Conservation (phyloP, 345 rosid genomes). For the Dovyalis caffra region DNA sequence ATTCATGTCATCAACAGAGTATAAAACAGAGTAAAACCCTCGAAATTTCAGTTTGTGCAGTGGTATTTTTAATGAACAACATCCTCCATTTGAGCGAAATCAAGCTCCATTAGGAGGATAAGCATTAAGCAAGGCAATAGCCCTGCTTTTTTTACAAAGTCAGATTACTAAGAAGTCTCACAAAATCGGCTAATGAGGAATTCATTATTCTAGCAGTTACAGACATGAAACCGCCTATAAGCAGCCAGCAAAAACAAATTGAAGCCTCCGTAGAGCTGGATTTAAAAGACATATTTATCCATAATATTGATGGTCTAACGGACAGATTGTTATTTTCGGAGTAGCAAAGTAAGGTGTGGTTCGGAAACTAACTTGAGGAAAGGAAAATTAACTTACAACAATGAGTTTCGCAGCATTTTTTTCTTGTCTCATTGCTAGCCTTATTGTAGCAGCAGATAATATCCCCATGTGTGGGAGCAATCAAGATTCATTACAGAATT, state of each 20-base stretch:
- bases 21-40: too few relatives aligned
- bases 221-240: constrained; percentile 13
- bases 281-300: background rate
- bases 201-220: background rate
- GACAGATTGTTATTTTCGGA: background rate
- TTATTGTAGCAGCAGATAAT: constrained; percentile 60
- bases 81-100: background rate
- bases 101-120: background rate
- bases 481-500: background rate
- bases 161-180: background rate
- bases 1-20: too few relatives aligned
- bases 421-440: constrained; percentile 52
- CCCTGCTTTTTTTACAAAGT: background rate
- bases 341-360: background rate
- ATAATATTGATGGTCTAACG: background rate
- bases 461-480: constrained; percentile 43
- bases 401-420: constrained; percentile 53
- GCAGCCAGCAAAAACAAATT: background rate
- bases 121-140: background rate
- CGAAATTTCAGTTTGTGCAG: too few relatives aligned
- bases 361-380: too few relatives aligned
- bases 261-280: background rate
- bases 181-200: background rate
- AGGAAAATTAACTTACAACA: constrained; percentile 35
- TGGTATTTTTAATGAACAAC: background rate